phyloP scores from a whole-genome alignment of 139 green algal species.

The Chlamydomonas applanata region DNA sequence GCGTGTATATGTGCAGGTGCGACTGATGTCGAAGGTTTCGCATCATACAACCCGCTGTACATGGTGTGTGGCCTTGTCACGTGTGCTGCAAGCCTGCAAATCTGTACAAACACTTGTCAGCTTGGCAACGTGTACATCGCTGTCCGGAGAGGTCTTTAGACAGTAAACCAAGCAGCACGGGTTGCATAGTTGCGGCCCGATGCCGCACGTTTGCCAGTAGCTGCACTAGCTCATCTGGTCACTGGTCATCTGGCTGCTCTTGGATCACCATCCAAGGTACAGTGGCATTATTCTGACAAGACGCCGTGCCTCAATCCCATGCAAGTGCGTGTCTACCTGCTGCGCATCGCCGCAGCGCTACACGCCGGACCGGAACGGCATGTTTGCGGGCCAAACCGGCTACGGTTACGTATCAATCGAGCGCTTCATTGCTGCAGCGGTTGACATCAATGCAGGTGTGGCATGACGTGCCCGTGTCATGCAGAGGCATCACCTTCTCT shows the following conservation, averaged over 20 bases:
- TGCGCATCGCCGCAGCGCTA: slow-evolving; percentile 30
- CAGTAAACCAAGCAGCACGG: too few relatives aligned
- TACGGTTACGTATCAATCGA: slow-evolving; percentile 64
- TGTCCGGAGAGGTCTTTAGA: too few relatives aligned
- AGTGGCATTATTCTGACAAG: neutral
- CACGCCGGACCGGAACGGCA: slow-evolving; percentile 34
- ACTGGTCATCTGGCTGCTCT: neutral
- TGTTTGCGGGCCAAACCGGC: slow-evolving; percentile 64
- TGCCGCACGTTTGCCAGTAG: neutral
- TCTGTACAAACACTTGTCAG: too few relatives aligned
- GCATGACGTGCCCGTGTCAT: too few relatives aligned
- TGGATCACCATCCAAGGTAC: neutral
- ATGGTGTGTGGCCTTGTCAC: too few relatives aligned
- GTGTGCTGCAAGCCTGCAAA: too few relatives aligned
- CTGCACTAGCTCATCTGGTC: neutral
- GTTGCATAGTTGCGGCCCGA: too few relatives aligned
- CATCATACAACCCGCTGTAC: too few relatives aligned
- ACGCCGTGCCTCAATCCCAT: neutral
- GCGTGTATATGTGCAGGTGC: too few relatives aligned
- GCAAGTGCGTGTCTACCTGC: neutral
- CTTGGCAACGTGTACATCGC: too few relatives aligned
- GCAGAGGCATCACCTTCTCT: too few relatives aligned
- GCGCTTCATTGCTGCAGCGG: slow-evolving; percentile 22
- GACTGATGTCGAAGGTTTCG: too few relatives aligned
- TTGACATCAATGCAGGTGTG: neutral